These are phyloP conservation scores for Dalechampia spathulata DNA, from an alignment of 441 rosid species.

Conservation along the genomic window DNA sequence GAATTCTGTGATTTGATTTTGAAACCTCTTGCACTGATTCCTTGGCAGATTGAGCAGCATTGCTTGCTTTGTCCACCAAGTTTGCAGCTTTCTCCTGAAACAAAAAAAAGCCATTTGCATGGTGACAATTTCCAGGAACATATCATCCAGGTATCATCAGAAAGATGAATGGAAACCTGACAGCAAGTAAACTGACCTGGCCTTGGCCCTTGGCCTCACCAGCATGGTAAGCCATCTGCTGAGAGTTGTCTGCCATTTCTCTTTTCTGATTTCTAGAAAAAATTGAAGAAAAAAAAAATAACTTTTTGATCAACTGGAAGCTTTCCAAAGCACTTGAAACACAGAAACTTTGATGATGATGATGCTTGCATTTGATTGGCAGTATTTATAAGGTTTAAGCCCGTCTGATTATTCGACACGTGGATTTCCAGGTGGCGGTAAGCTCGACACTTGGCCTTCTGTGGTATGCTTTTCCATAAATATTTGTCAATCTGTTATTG, in stretches of 20 bases:
- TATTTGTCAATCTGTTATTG: background rate
- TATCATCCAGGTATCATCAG: background rate
- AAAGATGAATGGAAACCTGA: background rate
- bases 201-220: slow-evolving; percentile 70
- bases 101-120: background rate
- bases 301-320: background rate
- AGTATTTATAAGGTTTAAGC: slow-evolving; percentile 3
- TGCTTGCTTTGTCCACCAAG: slow-evolving; percentile 48
- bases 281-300: background rate
- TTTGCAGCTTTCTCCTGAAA: slow-evolving; percentile 50
- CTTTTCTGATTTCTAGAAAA: slow-evolving; percentile 25
- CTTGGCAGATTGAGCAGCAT: slow-evolving; percentile 58
- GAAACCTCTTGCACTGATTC: slow-evolving; percentile 55
- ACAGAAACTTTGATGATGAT: background rate
- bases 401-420: background rate
- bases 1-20: background rate
- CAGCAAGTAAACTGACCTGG: slow-evolving; percentile 32
- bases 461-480: background rate
- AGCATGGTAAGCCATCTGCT: slow-evolving; percentile 43
- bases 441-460: background rate
- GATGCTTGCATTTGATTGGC: background rate
- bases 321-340: background rate
- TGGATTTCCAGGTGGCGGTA: background rate
- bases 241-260: slow-evolving; percentile 48
- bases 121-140: background rate